Percentiles rank a stretch among this genome's conserved stretches.
These are phyloP conservation scores for Choricystis sp. DNA, from an alignment of 139 green algal species.

Conservation along the genomic window DNA sequence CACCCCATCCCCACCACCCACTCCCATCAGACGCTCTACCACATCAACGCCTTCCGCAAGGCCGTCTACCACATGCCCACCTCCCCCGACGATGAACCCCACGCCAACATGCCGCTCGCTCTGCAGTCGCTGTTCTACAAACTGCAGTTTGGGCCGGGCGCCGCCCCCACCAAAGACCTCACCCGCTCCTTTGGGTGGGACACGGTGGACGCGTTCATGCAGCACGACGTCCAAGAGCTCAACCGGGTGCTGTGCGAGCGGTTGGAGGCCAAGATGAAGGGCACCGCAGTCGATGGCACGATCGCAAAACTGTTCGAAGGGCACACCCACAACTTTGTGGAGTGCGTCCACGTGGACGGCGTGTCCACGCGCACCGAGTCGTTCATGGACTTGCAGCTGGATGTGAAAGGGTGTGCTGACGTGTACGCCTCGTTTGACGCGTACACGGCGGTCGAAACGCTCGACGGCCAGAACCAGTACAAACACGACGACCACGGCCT, in stretches of 20 bases:
- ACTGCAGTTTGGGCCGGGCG: constrained; percentile 64
- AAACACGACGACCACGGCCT: constrained; percentile 68
- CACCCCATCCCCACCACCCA: not conserved
- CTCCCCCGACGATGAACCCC: constrained; percentile 48
- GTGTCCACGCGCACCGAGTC: constrained; percentile 67
- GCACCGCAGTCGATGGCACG: constrained; percentile 73
- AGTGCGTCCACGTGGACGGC: constrained; percentile 90
- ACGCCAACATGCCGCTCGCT: constrained; percentile 73
- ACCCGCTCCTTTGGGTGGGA: constrained; percentile 95
- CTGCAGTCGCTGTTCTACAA: constrained; percentile 95
- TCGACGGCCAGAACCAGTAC: constrained; percentile 89
- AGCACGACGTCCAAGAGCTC: constrained; percentile 98
- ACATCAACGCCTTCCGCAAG: constrained; percentile 82
- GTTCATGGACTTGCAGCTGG: constrained; percentile 82
- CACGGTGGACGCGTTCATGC: constrained; percentile 82
- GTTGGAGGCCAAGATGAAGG: constrained; percentile 98
- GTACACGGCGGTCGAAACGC: constrained; percentile 57
- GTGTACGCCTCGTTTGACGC: constrained; percentile 67
- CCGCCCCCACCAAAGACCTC: constrained; percentile 83
- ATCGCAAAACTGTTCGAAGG: constrained; percentile 92
- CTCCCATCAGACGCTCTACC: constrained; percentile 46
- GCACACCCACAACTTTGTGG: constrained; percentile 70
- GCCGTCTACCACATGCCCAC: constrained; percentile 97
- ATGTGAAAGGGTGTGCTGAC: constrained; percentile 82
- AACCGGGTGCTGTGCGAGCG: constrained; percentile 90